Conservation (phyloP, 139 green algal genomes). For the Raphidocelis subcapitata region DNA sequence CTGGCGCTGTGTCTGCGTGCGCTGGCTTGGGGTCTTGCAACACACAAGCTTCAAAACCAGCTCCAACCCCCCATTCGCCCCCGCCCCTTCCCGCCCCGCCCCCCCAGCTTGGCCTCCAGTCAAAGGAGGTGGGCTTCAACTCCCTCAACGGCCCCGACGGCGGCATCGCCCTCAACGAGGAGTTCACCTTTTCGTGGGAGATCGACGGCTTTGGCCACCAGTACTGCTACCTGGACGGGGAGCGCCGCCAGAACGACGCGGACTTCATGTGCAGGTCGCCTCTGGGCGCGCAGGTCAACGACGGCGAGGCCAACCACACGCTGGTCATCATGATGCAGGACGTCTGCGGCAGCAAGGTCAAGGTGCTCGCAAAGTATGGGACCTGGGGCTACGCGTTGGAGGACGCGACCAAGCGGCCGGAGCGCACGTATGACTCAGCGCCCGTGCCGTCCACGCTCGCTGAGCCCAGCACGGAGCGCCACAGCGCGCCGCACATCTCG, state of each 20-base stretch:
- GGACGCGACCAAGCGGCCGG: not conserved
- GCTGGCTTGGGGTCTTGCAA: too few species aligned
- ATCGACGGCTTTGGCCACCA: slow-evolving; percentile 24
- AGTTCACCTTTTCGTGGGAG: slow-evolving; percentile 19
- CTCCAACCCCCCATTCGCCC: too few species aligned
- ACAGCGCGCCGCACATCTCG: too few species aligned
- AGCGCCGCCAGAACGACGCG: not conserved
- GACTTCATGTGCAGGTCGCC: slow-evolving; percentile 15
- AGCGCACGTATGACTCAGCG: too few species aligned
- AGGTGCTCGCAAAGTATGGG: slow-evolving; percentile 2
- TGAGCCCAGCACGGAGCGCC: too few species aligned
- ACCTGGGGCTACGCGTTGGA: slow-evolving; percentile 15
- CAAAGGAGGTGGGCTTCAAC: not conserved
- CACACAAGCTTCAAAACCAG: too few species aligned
- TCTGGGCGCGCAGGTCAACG: not conserved
- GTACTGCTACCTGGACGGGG: slow-evolving; percentile 20
- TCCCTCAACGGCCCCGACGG: not conserved
- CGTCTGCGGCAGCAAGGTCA: slow-evolving; percentile 15
- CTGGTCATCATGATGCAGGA: slow-evolving; percentile 18
- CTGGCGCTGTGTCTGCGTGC: too few species aligned
- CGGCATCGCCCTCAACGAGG: not conserved
- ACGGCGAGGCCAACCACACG: slow-evolving; percentile 19
- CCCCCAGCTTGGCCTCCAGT: slow-evolving; percentile 18
- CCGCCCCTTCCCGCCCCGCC: not conserved
- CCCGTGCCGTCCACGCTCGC: too few species aligned